A percentile compares a stretch with the other conserved stretches of the same genome.
These are phyloP conservation scores for Diplodia seriata DNA, from an alignment of 2,329 filamentous ascomycete genomes.

Conservation along the genomic window DNA sequence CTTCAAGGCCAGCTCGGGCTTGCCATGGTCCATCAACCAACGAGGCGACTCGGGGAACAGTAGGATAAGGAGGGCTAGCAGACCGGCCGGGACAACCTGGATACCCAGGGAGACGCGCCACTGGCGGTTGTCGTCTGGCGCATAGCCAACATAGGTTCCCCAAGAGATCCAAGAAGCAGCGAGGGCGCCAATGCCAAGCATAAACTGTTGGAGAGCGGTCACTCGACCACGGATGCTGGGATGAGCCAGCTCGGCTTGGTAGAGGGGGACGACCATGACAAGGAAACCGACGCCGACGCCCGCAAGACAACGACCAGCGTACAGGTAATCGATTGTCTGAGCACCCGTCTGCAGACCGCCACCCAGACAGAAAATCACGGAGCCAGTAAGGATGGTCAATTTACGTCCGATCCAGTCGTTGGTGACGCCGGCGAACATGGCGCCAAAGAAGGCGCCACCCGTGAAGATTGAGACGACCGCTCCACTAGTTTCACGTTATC, in stretches of 20 bases:
- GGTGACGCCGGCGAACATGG: slow-evolving; percentile 66
- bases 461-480: slow-evolving; percentile 81
- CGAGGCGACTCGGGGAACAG: slow-evolving; percentile 71
- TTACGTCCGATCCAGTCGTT: slow-evolving; percentile 73
- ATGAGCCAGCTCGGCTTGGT: slow-evolving; percentile 81
- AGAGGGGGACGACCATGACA: slow-evolving; percentile 72
- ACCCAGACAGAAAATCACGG: slow-evolving; percentile 73
- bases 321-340: slow-evolving; percentile 65
- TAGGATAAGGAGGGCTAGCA: slow-evolving; percentile 70
- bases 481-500: slow-evolving; percentile 55
- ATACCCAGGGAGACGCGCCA: slow-evolving; percentile 72
- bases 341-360: slow-evolving; percentile 77
- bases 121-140: slow-evolving; percentile 56
- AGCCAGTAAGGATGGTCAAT: slow-evolving; percentile 74
- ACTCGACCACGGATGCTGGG: slow-evolving; percentile 78
- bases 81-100: slow-evolving; percentile 71
- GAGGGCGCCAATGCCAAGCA: slow-evolving; percentile 78
- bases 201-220: slow-evolving; percentile 80
- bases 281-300: slow-evolving; percentile 69
- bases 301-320: slow-evolving; percentile 72
- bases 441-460: slow-evolving; percentile 74
- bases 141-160: slow-evolving; percentile 62
- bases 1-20: slow-evolving; percentile 67
- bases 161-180: slow-evolving; percentile 77
- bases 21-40: slow-evolving; percentile 78